phyloP scores from a whole-genome alignment of 768 basidiomycete genomes.

The Lactifluus pinguis region DNA sequence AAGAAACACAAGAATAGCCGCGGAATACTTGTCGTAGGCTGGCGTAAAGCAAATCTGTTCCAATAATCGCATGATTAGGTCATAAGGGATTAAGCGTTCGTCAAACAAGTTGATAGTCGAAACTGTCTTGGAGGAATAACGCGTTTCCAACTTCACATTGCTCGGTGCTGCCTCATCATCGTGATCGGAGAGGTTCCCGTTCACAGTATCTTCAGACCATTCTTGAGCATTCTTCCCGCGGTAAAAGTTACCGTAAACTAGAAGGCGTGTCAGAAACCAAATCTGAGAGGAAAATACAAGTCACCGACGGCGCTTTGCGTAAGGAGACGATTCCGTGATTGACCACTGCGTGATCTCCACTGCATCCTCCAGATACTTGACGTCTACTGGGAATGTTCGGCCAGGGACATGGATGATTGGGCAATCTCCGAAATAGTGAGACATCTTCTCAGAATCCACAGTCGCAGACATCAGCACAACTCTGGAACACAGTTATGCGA shows the following conservation, averaged over 20 bases:
- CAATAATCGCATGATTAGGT: conserved; percentile 75
- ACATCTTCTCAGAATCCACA: conserved; percentile 83
- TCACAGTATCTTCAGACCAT: conserved; percentile 67
- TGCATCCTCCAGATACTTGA: conserved; percentile 84
- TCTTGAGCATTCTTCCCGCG: conserved; percentile 54
- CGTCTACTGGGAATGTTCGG: conserved; percentile 87
- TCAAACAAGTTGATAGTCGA: conserved; percentile 79
- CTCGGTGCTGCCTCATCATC: conserved; percentile 45
- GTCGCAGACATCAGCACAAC: conserved; percentile 97
- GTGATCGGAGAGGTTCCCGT: conserved; percentile 43
- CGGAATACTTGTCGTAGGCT: conserved; percentile 47
- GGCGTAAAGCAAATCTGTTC: conserved; percentile 74
- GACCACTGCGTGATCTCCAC: conserved; percentile 75
- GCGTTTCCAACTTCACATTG: conserved; percentile 55
- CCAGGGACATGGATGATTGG: conserved; percentile 86
- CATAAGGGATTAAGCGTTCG: conserved; percentile 83
- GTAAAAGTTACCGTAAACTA: conserved; percentile 58
- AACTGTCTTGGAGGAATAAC: conserved; percentile 69
- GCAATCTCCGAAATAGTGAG: conserved; percentile 78
- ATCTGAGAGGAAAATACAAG: background rate
- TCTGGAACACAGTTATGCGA: conserved; percentile 31
- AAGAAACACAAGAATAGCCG: conserved; percentile 86
- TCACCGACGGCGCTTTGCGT: conserved; percentile 58
- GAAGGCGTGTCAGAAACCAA: background rate
- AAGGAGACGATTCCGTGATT: conserved; percentile 72